These are phyloP conservation scores for Deinandra increscens DNA, from an alignment of 129 eudicot genomes.

Conservation along the genomic window DNA sequence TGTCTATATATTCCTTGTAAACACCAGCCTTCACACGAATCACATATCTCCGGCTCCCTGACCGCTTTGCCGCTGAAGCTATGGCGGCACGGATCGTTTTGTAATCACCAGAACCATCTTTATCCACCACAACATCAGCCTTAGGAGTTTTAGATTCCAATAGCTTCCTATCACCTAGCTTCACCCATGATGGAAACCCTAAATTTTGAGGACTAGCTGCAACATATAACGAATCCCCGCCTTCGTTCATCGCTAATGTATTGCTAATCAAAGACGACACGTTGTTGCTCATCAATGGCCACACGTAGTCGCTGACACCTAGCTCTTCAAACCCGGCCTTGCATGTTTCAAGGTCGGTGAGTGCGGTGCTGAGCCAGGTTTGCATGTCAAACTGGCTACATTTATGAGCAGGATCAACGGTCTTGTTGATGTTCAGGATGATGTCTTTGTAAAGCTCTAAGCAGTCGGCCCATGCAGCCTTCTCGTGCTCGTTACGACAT, in stretches of 20 bases:
- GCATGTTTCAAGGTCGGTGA: conserved; percentile 51
- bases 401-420: conserved; percentile 37
- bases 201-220: conserved; percentile 23
- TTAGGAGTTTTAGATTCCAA: conserved; percentile 42
- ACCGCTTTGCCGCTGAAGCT: conserved; percentile 49
- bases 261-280: conserved; percentile 56
- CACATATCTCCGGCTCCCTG: conserved; percentile 53
- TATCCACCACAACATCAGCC: conserved; percentile 64
- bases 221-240: conserved; percentile 7
- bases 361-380: conserved; percentile 51
- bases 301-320: conserved; percentile 42
- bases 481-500: conserved; percentile 54
- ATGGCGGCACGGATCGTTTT: conserved; percentile 51
- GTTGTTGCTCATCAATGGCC: conserved; percentile 47
- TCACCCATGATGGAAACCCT: conserved; percentile 63
- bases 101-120: conserved; percentile 71
- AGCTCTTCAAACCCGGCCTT: conserved; percentile 51
- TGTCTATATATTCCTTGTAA: conserved; percentile 55
- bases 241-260: conserved; percentile 52
- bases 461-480: conserved; percentile 84
- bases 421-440: conserved; percentile 42
- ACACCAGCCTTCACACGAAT: conserved; percentile 59
- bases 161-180: conserved; percentile 48
- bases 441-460: conserved; percentile 65
- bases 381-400: conserved; percentile 43